These are phyloP conservation scores for Paraurostyla sp. DNA, from an alignment of 73 alveolate species.

Conservation along the genomic window DNA sequence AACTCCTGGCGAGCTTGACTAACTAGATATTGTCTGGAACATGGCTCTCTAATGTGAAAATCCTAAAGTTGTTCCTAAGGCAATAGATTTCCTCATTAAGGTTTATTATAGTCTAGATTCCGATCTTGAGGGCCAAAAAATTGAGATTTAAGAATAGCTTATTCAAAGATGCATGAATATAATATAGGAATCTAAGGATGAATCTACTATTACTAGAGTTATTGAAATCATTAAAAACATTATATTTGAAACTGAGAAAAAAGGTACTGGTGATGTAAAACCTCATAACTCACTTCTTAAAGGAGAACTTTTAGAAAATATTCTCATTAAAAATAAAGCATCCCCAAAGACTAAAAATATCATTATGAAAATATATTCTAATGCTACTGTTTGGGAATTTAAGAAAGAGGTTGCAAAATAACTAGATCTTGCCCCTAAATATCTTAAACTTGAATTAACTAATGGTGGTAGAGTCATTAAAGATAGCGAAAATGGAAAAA, in stretches of 20 bases:
- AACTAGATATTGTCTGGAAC: slow-evolving; percentile 75
- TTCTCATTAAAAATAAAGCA: slow-evolving; percentile 73
- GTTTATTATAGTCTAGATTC: slow-evolving; percentile 48
- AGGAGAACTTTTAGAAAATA: slow-evolving; percentile 73
- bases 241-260: slow-evolving; percentile 82
- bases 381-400: slow-evolving; percentile 86
- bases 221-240: slow-evolving; percentile 72
- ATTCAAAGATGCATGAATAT: slow-evolving; percentile 38
- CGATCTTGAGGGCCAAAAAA: slow-evolving; percentile 25
- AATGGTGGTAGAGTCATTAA: slow-evolving; percentile 72
- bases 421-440: slow-evolving; percentile 71
- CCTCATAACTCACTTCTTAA: slow-evolving; percentile 70
- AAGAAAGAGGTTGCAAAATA: slow-evolving; percentile 70
- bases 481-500: slow-evolving; percentile 83
- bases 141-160: slow-evolving; percentile 57
- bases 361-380: slow-evolving; percentile 71
- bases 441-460: slow-evolving; percentile 49
- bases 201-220: slow-evolving; percentile 58
- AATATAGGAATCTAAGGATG: slow-evolving; percentile 26
- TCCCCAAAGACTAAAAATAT: slow-evolving; percentile 77
- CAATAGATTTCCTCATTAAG: slow-evolving; percentile 74
- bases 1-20: slow-evolving; percentile 67
- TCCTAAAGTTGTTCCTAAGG: slow-evolving; percentile 68
- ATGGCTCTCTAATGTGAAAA: slow-evolving; percentile 73
- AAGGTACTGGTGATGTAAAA: slow-evolving; percentile 88